Conservation (phyloP, 2,329 filamentous ascomycete species). For the Nemania sp. region DNA sequence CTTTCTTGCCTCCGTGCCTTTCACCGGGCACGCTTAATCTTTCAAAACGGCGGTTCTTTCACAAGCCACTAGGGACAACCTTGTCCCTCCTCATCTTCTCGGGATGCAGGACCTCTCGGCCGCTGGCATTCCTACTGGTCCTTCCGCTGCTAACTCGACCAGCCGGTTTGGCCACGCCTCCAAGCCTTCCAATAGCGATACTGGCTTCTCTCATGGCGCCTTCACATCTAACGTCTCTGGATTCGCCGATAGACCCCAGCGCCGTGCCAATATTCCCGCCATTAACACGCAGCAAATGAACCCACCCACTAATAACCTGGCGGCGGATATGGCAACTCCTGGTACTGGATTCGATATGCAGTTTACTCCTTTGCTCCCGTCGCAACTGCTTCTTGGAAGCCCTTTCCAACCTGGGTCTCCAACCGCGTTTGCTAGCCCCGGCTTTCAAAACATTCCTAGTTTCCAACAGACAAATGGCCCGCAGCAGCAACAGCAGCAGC, state of each 20-base stretch:
- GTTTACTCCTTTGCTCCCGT: constrained; percentile 95
- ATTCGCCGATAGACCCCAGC: constrained; percentile 87
- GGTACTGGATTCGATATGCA: constrained; percentile 97
- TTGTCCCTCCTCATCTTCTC: constrained; percentile 87
- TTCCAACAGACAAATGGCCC: constrained; percentile 71
- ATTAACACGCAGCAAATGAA: constrained; percentile 86
- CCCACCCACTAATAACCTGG: constrained; percentile 63
- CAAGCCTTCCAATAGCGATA: constrained; percentile 85
- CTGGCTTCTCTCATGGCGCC: constrained; percentile 91
- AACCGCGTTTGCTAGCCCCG: constrained; percentile 87
- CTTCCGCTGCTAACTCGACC: constrained; percentile 62
- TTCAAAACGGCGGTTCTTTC: constrained; percentile 86
- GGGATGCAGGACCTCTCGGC: constrained; percentile 90
- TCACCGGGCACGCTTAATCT: constrained; percentile 67
- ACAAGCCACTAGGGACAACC: constrained; percentile 81
- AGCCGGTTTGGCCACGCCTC: constrained; percentile 79
- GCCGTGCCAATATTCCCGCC: constrained; percentile 85
- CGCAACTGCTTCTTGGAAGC: constrained; percentile 92
- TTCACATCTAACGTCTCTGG: constrained; percentile 88
- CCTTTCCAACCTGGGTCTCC: constrained; percentile 97
- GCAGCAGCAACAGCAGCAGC: constrained; percentile 48
- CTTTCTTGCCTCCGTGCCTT: constrained; percentile 54
- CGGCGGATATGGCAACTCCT: constrained; percentile 83
- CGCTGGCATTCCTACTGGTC: constrained; percentile 69
- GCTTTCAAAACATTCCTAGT: constrained; percentile 86